These are phyloP conservation scores for Trichoderma koningiopsis DNA, from an alignment of 2,329 filamentous ascomycete species.

Conservation along the genomic window DNA sequence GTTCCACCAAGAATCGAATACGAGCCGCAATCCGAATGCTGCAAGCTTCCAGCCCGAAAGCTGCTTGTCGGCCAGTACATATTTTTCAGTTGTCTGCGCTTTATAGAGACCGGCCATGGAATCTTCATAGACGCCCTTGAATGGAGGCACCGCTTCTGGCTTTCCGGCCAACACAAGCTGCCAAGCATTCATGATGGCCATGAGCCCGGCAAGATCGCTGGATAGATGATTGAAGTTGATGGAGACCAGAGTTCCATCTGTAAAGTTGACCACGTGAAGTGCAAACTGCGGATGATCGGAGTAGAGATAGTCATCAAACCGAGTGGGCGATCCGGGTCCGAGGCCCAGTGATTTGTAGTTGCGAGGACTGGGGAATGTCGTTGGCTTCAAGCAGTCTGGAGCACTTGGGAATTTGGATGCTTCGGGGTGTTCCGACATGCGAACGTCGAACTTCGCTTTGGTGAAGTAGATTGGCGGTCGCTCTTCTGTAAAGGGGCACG, in stretches of 20 bases:
- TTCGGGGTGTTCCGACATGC: constrained; percentile 15
- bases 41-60: not conserved
- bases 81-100: not conserved
- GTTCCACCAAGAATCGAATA: constrained; percentile 13
- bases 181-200: constrained; percentile 13
- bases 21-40: not conserved
- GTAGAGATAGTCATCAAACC: constrained; percentile 9
- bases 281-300: not conserved
- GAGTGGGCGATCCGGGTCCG: constrained; percentile 3
- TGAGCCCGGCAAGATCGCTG: constrained; percentile 7
- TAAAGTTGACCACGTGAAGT: constrained; percentile 11
- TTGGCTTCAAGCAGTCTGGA: not conserved
- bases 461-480: constrained; percentile 12
- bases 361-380: not conserved
- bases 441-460: constrained; percentile 5
- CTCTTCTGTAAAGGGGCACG: not conserved
- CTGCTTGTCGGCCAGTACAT: not conserved
- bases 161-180: constrained; percentile 9
- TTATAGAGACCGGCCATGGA: constrained; percentile 3
- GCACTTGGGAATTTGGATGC: not conserved
- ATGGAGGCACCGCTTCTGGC: constrained; percentile 10
- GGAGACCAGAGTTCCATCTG: not conserved
- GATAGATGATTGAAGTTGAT: not conserved
- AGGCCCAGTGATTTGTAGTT: not conserved
- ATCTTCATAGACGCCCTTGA: constrained; percentile 9